Evolutionary conservation across 2,329 filamentous ascomycete species (phyloP).

Genomic region (Cadophora malorum): DNA sequence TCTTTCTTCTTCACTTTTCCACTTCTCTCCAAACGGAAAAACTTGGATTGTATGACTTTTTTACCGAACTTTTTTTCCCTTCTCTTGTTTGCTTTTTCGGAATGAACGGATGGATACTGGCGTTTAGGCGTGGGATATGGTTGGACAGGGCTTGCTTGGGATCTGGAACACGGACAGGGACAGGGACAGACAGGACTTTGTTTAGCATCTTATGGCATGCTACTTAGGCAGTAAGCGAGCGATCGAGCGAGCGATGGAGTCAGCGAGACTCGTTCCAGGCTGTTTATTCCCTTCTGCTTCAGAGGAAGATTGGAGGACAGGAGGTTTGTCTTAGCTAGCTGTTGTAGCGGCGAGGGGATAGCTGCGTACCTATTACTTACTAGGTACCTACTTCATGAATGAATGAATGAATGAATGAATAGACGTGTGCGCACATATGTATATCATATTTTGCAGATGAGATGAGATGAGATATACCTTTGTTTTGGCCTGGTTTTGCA

Average conservation of each 20-base stretch:
- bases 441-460: conserved; percentile 11
- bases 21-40: neutral
- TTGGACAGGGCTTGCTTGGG: neutral
- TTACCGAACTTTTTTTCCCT: neutral
- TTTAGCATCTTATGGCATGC: neutral
- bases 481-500: neutral
- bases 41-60: conserved; percentile 13
- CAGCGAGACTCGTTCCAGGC: too few species aligned
- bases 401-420: conserved; percentile 14
- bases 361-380: neutral
- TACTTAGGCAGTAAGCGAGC: neutral
- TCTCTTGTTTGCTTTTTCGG: neutral
- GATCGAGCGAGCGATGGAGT: neutral
- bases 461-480: neutral
- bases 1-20: neutral
- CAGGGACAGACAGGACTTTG: neutral
- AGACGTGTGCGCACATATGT: neutral
- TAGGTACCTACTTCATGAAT: neutral
- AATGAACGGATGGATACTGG: conserved; percentile 5
- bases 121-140: conserved; percentile 3
- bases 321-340: too few species aligned
- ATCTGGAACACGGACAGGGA: neutral
- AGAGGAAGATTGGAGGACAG: too few species aligned
- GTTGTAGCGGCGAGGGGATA: too few species aligned
- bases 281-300: too few species aligned